Evolutionary conservation across 495 filamentous ascomycete genomes (phyloP), one percentile per base, ranked within the genome.

Genomic region (Hyaloscypha variabilis): DNA sequence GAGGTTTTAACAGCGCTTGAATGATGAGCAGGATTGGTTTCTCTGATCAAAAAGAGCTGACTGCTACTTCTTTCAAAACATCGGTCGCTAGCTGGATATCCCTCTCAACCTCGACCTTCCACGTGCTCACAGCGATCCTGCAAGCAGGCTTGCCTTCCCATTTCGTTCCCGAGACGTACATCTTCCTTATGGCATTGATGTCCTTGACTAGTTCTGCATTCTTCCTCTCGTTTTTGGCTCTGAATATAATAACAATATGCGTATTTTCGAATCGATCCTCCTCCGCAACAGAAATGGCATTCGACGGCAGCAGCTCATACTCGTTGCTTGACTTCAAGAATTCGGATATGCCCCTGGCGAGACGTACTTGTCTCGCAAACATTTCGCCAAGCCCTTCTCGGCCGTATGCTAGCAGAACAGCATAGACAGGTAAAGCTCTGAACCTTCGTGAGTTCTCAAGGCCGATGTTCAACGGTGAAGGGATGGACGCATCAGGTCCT

Each of bases 391-490:
- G 89, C 3, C 93, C 93, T 10, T 80, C 70, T 11, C 80, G 79
- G 4, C 94, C 94, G 65, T 95, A 90, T 39, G 88, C 87, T n/a
- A 88, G 68, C 1, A 97, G 81, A 0, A 88, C 88, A 11, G 93
- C 89, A 68, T 97, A 97, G 4, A 93, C 91, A 0, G 94, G 94
- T 23, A 97, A 78, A 0, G 93, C 94, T 56, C 94, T 85, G 78
- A 98, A 96, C 19, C 94, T 87, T 46, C 93, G 85, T 6, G 93
- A 97, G 73, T 98, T 98, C 70, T 97, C 94, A 25, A 98, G 76
- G 24, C 93, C 91, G 61, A 94, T 88, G 76, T 97, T 94, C 19
- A 97, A 78, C 0, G 94, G 94, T 31, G 91, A 94, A 24, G 86
- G 88, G 65, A 97, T 90, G 1, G 71, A 69, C 13, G 77, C 62